Percentiles rank a stretch among this genome's conserved stretches.
Conservation (phyloP, 495 filamentous ascomycete genomes). For the Talaromyces thailandensis region DNA sequence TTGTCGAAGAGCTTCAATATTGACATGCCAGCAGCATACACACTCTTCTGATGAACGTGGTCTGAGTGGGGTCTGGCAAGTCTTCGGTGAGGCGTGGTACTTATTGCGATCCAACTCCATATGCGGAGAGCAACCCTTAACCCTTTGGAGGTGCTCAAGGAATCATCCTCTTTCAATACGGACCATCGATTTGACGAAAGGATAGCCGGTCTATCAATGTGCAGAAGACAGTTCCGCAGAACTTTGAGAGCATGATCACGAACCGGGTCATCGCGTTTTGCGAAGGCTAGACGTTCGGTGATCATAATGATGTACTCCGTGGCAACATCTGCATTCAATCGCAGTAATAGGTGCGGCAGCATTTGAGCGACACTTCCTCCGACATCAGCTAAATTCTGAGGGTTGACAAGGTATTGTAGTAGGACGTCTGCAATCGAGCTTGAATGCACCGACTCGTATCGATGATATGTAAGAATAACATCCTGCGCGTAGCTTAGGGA, state of each 20-base stretch:
- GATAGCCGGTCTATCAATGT: conserved; percentile 14
- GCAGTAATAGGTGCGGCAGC: background rate
- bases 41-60: background rate
- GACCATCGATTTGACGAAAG: conserved; percentile 20
- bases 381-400: background rate
- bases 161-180: conserved; percentile 3
- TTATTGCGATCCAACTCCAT: conserved; percentile 27
- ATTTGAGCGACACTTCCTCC: background rate
- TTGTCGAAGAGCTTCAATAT: conserved; percentile 26
- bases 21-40: conserved; percentile 17
- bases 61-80: background rate
- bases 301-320: conserved; percentile 22
- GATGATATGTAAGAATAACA: background rate
- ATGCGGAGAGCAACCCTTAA: conserved; percentile 16
- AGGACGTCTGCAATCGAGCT: background rate
- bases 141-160: background rate
- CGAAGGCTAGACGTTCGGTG: conserved; percentile 21
- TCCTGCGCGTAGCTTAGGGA: background rate
- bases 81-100: conserved; percentile 9
- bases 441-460: background rate
- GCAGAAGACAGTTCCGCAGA: conserved; percentile 25
- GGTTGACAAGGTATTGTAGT: background rate
- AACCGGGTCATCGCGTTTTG: conserved; percentile 7
- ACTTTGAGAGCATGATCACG: conserved; percentile 15
- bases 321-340: conserved; percentile 16